Evolutionary conservation across 257 asterid species (phyloP).

Genomic region (Plantago elongata): DNA sequence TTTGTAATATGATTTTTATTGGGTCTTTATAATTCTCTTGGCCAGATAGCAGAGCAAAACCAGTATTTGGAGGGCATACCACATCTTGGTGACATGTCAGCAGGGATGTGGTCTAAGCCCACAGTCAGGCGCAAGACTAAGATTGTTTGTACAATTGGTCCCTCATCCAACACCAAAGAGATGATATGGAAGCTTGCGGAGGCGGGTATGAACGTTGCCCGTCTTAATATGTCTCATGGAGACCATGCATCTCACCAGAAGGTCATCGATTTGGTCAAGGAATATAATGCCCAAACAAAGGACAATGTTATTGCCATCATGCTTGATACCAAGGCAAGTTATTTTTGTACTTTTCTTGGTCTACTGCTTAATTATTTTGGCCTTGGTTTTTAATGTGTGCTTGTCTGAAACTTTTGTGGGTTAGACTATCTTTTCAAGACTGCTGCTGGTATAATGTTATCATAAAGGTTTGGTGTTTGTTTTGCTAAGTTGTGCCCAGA

Average conservation of each 20-base stretch:
- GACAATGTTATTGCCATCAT: slow-evolving; percentile 95
- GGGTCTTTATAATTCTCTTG: slow-evolving; percentile 10
- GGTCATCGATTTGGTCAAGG: slow-evolving; percentile 95
- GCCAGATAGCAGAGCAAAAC: slow-evolving; percentile 54
- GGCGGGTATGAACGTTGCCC: slow-evolving; percentile 99
- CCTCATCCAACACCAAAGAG: slow-evolving; percentile 83
- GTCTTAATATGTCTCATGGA: slow-evolving; percentile 95
- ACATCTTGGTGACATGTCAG: slow-evolving; percentile 51
- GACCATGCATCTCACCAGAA: slow-evolving; percentile 98
- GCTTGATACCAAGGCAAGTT: slow-evolving; percentile 96
- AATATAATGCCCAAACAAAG: slow-evolving; percentile 80
- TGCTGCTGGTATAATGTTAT: neutral
- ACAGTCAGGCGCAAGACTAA: slow-evolving; percentile 85
- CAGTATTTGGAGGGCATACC: slow-evolving; percentile 51
- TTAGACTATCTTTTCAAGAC: too few species aligned
- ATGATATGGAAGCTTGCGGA: slow-evolving; percentile 99
- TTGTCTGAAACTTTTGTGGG: neutral
- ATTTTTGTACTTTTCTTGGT: neutral
- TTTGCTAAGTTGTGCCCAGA: neutral
- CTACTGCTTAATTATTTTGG: neutral
- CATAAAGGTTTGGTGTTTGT: neutral
- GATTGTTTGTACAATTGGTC: slow-evolving; percentile 97
- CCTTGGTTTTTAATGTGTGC: neutral
- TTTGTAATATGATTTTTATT: too few species aligned
- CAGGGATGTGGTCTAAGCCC: slow-evolving; percentile 70